Base-by-base conservation (phyloP, 192 early-diverging fungal species). In the Piromyces finnis region DNA sequence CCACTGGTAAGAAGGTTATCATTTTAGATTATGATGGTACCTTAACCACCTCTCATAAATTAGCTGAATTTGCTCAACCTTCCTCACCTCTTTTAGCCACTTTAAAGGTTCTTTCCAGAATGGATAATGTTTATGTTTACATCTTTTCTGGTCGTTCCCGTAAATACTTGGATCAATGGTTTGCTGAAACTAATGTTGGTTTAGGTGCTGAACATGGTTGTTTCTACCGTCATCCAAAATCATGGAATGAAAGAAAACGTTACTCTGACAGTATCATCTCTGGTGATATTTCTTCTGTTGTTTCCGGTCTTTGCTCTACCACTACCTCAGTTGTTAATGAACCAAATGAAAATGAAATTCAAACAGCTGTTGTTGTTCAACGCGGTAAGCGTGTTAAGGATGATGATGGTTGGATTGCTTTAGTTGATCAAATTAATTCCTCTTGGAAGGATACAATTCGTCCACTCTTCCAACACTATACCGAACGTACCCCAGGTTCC, bases 1-100 rank as follows among this genome's bases (percentile, higher is more conserved):
- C 95, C 1, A 84, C 82, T 12, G 90, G 89, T 82, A 91, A 91
- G 81, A 90, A 93, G 80, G 89, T 99, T 29, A 84, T 99, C 35
- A 84, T 98, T 79, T 88, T 99, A 36, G 97, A 99, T 82, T 98
- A 99, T 85, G 98, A 99, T 82, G 96, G 97, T 78, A 99, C 97
- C 28, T 85, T 99, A 79, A 95, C 94, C 26, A 88, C 92, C 13
- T 91, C 89, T 28, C 93, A 94, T 81, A 92, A 92, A 68, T 87
- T 97, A 26, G 95, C 98, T 9, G 97, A 97, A 87, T 97, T 96
- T 88, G 93, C 95, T 29, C 92, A 93, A 29, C 98, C 98, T 39
- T 92, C 94, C 12, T 88, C 89, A 3, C 87, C 88, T 35, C 85
- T 94, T 5, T 87, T 96, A 29, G 87, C 89, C 29, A 88, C 91